These are phyloP conservation scores for Parastagonospora avenae DNA, from an alignment of 2,329 filamentous ascomycete species.

Conservation along the genomic window DNA sequence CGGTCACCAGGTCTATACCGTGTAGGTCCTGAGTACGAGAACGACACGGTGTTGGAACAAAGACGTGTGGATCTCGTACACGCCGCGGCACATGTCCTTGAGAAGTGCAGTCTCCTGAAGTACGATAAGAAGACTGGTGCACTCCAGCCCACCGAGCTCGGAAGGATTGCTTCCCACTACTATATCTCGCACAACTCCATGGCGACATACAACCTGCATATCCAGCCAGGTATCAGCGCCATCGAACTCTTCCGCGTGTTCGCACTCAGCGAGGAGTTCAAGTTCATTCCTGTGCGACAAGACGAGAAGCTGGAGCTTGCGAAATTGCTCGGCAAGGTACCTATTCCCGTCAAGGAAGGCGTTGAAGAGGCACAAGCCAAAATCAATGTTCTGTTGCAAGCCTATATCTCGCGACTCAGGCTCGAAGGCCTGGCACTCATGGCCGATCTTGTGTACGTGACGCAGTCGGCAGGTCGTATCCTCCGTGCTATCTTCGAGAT, in stretches of 20 bases:
- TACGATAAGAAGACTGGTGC: conserved; percentile 94
- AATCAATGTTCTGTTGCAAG: conserved; percentile 96
- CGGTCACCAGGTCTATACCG: conserved; percentile 93
- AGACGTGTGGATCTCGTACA: conserved; percentile 97
- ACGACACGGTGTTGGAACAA: conserved; percentile 89
- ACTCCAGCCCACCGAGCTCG: conserved; percentile 89
- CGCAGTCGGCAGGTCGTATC: conserved; percentile 95
- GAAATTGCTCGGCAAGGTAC: conserved; percentile 86
- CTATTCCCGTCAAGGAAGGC: conserved; percentile 95
- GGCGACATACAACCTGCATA: conserved; percentile 94
- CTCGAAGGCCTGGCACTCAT: conserved; percentile 93
- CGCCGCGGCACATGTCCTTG: conserved; percentile 84
- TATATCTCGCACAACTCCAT: conserved; percentile 97
- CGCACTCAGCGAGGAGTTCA: conserved; percentile 95
- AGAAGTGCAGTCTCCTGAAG: conserved; percentile 86
- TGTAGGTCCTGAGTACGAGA: conserved; percentile 93
- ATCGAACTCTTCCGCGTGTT: conserved; percentile 98
- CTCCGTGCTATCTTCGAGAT: conserved; percentile 96
- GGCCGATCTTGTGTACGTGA: conserved; percentile 98
- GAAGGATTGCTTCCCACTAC: conserved; percentile 95
- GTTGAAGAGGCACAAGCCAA: conserved; percentile 97
- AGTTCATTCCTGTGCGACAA: conserved; percentile 96
- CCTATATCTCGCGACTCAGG: conserved; percentile 93
- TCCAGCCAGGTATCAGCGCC: conserved; percentile 88
- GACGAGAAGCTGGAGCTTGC: conserved; percentile 97